phyloP scores from a whole-genome alignment of 805 yeast species.

The Saccharomycopsis fibuligera region DNA sequence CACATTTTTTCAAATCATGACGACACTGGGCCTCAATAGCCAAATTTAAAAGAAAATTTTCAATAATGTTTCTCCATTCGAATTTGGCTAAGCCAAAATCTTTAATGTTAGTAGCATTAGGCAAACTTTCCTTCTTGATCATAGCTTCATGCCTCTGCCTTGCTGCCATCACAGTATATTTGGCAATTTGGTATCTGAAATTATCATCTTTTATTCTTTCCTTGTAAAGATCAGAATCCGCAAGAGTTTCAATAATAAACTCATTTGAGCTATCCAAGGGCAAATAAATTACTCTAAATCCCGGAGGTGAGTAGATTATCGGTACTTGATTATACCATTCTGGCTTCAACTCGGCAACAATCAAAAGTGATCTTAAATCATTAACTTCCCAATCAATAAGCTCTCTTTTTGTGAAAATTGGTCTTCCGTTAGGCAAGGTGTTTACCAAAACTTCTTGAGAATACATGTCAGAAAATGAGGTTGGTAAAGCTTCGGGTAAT shows the following conservation, averaged over 20 bases:
- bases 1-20: slow-evolving; percentile 49
- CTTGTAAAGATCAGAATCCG: slow-evolving; percentile 54
- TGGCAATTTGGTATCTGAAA: slow-evolving; percentile 55
- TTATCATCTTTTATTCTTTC: slow-evolving; percentile 52
- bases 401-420: slow-evolving; percentile 54
- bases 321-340: slow-evolving; percentile 56
- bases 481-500: slow-evolving; percentile 48
- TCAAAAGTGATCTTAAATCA: slow-evolving; percentile 59
- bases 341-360: slow-evolving; percentile 42
- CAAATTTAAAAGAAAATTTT: slow-evolving; percentile 56
- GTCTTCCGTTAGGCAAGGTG: slow-evolving; percentile 46
- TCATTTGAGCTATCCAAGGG: slow-evolving; percentile 49
- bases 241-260: slow-evolving; percentile 42
- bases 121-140: slow-evolving; percentile 8
- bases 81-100: slow-evolving; percentile 36
- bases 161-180: slow-evolving; percentile 53
- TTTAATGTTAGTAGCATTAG: neutral
- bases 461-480: slow-evolving; percentile 48
- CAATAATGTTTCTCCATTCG: slow-evolving; percentile 72
- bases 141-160: slow-evolving; percentile 38
- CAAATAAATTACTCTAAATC: slow-evolving; percentile 42
- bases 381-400: slow-evolving; percentile 67
- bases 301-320: slow-evolving; percentile 28
- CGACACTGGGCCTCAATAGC: slow-evolving; percentile 71
- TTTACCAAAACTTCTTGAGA: slow-evolving; percentile 47